phyloP scores from a whole-genome alignment of 805 yeast genomes.

The Candida mattraensis region DNA sequence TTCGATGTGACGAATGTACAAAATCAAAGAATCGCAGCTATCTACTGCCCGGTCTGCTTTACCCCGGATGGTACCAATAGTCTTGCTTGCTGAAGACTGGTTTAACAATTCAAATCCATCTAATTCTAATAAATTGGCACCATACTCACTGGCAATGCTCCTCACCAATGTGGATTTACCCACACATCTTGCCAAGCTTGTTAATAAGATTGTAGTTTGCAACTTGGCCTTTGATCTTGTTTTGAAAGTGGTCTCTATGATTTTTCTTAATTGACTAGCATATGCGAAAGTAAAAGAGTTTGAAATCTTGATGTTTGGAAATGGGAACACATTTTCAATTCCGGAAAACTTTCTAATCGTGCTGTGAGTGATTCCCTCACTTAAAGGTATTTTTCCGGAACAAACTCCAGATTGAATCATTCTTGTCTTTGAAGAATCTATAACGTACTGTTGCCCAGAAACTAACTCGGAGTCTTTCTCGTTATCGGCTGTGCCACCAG shows the following conservation, averaged over 20 bases:
- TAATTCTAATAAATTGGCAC: slow-evolving; percentile 63
- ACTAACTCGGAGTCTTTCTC: slow-evolving; percentile 20
- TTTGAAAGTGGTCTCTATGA: slow-evolving; percentile 51
- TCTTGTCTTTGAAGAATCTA: slow-evolving; percentile 68
- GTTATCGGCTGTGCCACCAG: slow-evolving; percentile 44
- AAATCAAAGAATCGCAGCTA: slow-evolving; percentile 44
- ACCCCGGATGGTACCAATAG: slow-evolving; percentile 75
- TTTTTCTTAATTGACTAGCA: slow-evolving; percentile 52
- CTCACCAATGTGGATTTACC: slow-evolving; percentile 73
- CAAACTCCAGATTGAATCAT: slow-evolving; percentile 69
- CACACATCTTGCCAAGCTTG: slow-evolving; percentile 69
- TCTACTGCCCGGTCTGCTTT: slow-evolving; percentile 64
- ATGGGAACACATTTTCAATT: slow-evolving; percentile 13
- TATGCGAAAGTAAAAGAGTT: slow-evolving; percentile 37
- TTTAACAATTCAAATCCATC: slow-evolving; percentile 69
- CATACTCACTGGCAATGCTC: slow-evolving; percentile 55
- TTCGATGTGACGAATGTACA: slow-evolving; percentile 73
- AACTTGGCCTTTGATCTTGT: slow-evolving; percentile 37
- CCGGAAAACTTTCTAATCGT: slow-evolving; percentile 17
- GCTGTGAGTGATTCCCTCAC: slow-evolving; percentile 17
- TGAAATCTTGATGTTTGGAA: slow-evolving; percentile 13
- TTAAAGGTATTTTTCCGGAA: slow-evolving; percentile 34
- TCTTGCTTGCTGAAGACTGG: slow-evolving; percentile 72
- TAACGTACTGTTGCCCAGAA: slow-evolving; percentile 43
- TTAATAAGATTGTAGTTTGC: slow-evolving; percentile 62